Conservation (phyloP, 495 filamentous ascomycete species). For the Daldinia caldariorum region DNA sequence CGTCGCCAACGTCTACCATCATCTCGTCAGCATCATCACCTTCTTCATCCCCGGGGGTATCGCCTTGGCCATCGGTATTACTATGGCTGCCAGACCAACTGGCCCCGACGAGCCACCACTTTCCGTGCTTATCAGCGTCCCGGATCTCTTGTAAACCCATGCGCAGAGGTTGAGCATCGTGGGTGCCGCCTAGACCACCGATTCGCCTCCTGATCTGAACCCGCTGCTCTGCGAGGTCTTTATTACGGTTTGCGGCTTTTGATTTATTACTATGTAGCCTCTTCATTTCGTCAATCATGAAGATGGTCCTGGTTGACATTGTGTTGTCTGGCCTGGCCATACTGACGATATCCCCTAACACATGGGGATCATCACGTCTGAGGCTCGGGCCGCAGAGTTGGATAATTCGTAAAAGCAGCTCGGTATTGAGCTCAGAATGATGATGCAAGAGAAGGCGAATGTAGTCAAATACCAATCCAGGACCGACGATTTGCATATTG, state of each 20-base stretch:
- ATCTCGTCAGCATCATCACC: constrained; percentile 45
- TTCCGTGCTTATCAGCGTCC: constrained; percentile 84
- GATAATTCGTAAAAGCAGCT: constrained; percentile 86
- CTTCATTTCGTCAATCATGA: constrained; percentile 97
- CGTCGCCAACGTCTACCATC: constrained; percentile 56
- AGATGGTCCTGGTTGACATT: constrained; percentile 88
- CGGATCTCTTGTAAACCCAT: constrained; percentile 82
- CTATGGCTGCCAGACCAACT: constrained; percentile 75
- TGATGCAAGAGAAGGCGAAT: constrained; percentile 77
- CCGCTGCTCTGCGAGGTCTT: constrained; percentile 44
- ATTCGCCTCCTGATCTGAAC: constrained; percentile 46
- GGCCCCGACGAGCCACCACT: constrained; percentile 98
- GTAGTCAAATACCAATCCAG: constrained; percentile 87
- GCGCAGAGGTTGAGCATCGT: constrained; percentile 71
- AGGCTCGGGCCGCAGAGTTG: constrained; percentile 82
- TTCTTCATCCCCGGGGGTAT: constrained; percentile 38
- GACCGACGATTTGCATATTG: constrained; percentile 87
- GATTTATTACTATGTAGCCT: constrained; percentile 93
- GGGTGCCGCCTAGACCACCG: constrained; percentile 35
- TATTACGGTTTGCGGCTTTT: constrained; percentile 68
- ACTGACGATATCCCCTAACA: constrained; percentile 90
- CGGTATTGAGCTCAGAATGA: constrained; percentile 89
- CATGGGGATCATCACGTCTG: constrained; percentile 86
- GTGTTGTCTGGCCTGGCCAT: constrained; percentile 77
- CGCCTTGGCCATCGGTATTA: constrained; percentile 43